Percentiles rank a stretch among this genome's conserved stretches.
Conservation (phyloP, 352 stramenopile species). For the Saprolegnia parasitica region DNA sequence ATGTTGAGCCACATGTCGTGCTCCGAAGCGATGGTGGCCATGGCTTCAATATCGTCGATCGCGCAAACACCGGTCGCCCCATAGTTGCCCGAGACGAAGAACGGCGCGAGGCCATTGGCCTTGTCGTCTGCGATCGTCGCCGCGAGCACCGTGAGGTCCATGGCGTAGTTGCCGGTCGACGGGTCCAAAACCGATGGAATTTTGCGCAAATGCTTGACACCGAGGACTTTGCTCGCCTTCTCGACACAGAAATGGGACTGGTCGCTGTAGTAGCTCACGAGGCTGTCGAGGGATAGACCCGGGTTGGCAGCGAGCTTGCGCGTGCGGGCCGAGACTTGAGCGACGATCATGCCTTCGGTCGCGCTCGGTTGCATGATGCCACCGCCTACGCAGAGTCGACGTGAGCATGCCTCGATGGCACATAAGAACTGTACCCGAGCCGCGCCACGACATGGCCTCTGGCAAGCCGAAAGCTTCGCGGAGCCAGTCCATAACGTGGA, state of each 20-base stretch:
- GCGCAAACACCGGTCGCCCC: slow-evolving; percentile 59
- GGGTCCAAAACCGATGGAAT: slow-evolving; percentile 47
- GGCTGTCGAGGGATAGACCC: slow-evolving; percentile 29
- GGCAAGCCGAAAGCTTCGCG: slow-evolving; percentile 50
- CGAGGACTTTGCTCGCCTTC: slow-evolving; percentile 66
- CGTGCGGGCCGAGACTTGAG: slow-evolving; percentile 30
- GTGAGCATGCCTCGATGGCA: too few relatives aligned
- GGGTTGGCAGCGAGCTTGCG: slow-evolving; percentile 9
- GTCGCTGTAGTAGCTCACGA: slow-evolving; percentile 63
- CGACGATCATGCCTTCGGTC: slow-evolving; percentile 40
- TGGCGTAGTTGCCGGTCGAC: slow-evolving; percentile 54
- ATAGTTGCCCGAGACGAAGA: slow-evolving; percentile 55
- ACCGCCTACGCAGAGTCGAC: slow-evolving; percentile 43
- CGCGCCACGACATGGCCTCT: slow-evolving; percentile 47
- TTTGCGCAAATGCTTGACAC: slow-evolving; percentile 49
- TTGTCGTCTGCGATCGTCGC: slow-evolving; percentile 33
- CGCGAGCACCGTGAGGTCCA: slow-evolving; percentile 34
- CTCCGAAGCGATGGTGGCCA: slow-evolving; percentile 40
- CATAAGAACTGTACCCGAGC: neutral
- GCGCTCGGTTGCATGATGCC: slow-evolving; percentile 68
- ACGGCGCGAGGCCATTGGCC: slow-evolving; percentile 47
- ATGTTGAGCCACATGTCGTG: slow-evolving; percentile 57
- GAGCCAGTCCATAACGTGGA: slow-evolving; percentile 68
- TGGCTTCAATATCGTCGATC: slow-evolving; percentile 45
- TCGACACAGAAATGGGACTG: slow-evolving; percentile 65